These are phyloP conservation scores for Musa beccarii DNA, from an alignment of 176 grass and related monocot genomes.

Conservation along the genomic window DNA sequence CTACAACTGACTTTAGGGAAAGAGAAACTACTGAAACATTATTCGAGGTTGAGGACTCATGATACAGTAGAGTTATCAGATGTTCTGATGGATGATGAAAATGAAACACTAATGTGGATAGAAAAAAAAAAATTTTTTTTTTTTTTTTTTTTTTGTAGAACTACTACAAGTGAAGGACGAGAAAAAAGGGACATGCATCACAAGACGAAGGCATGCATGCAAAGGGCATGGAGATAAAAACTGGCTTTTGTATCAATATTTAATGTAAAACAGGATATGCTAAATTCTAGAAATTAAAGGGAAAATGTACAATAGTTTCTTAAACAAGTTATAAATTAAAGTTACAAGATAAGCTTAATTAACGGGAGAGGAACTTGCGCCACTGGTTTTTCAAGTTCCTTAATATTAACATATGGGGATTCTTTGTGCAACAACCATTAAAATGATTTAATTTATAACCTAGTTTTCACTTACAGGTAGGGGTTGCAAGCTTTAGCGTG, in stretches of 20 bases:
- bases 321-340: neutral
- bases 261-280: neutral
- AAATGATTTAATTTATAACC: no score
- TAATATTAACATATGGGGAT: no score
- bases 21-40: no score
- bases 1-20: no score
- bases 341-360: no score
- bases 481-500: constrained; percentile 5
- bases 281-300: neutral
- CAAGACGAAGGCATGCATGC: neutral
- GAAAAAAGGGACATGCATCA: neutral
- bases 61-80: no score
- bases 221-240: neutral
- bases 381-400: no score
- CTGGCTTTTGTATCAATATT: neutral
- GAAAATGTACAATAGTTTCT: neutral
- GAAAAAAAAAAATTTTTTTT: neutral
- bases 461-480: neutral
- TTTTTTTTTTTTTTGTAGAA: neutral
- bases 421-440: no score
- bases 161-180: neutral
- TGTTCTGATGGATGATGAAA: no score
- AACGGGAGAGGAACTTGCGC: no score
- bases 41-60: no score
- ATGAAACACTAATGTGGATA: neutral